These are phyloP conservation scores for Fusarium siculi DNA, from an alignment of 2,329 filamentous ascomycete species.

Conservation along the genomic window DNA sequence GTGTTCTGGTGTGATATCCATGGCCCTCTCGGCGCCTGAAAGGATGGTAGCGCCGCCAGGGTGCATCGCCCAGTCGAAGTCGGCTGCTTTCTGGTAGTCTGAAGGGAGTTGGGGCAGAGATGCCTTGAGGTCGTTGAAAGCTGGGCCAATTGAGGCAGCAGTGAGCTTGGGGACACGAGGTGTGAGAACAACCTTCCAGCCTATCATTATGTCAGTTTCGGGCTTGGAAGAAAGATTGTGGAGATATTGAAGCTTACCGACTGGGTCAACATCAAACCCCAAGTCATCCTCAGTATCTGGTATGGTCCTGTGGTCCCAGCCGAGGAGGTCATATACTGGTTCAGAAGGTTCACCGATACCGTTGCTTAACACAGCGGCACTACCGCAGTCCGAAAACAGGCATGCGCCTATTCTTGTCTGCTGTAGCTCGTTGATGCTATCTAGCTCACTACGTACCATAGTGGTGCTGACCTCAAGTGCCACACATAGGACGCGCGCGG, in stretches of 20 bases:
- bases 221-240: not conserved
- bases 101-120: slow-evolving; percentile 58
- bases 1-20: slow-evolving; percentile 69
- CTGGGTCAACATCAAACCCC: slow-evolving; percentile 72
- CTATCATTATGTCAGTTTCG: slow-evolving; percentile 43
- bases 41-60: slow-evolving; percentile 76
- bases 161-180: slow-evolving; percentile 70
- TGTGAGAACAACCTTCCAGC: slow-evolving; percentile 75
- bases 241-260: slow-evolving; percentile 55
- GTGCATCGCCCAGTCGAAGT: slow-evolving; percentile 80
- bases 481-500: slow-evolving; percentile 72
- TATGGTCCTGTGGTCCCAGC: slow-evolving; percentile 72
- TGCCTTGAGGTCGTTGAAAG: slow-evolving; percentile 65
- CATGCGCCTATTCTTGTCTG: slow-evolving; percentile 72
- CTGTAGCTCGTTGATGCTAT: slow-evolving; percentile 68
- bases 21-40: slow-evolving; percentile 67
- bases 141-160: slow-evolving; percentile 59
- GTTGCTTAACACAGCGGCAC: slow-evolving; percentile 72
- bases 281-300: slow-evolving; percentile 71
- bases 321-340: slow-evolving; percentile 69
- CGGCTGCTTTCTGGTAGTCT: slow-evolving; percentile 57
- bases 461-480: slow-evolving; percentile 72
- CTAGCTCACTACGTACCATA: slow-evolving; percentile 72
- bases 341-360: slow-evolving; percentile 60
- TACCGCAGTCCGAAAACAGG: slow-evolving; percentile 78